Evolutionary conservation across 2,329 filamentous ascomycete genomes (phyloP), one percentile per base, ranked within the genome.

Genomic region (Stagonosporopsis vannaccii): DNA sequence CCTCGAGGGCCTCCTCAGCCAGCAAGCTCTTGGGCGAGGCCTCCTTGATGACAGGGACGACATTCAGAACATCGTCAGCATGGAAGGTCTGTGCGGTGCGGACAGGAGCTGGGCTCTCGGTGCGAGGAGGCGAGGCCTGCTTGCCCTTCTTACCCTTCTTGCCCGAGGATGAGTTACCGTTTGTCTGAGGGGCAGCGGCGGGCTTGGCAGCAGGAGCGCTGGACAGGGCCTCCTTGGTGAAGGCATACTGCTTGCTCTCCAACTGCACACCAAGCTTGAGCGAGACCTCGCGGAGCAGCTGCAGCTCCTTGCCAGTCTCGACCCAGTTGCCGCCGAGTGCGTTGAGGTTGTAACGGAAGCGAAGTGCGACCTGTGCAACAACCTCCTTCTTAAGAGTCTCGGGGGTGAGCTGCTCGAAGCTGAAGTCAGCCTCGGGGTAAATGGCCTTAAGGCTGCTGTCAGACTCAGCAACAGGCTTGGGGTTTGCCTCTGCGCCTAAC

Each of bases 1-100:
- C 95, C 77, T 99, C 95, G 39, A 99, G 83, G 13, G 95, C 94
- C 79, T 99, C 95, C 76, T 99, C 95, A 0, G 95, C 94, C 59
- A 99, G 84, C 23, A 91, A 83, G 74, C 93, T 97, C 77, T 91
- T 90, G 35, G 94, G 95, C 58, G 90, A 89, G 4, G 95, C 95
- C 74, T 99, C 93, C 82, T 98, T 98, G 70, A 98, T 86, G 41
- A 98, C 80, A 7, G 95, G 95, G n/a, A 97, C 91, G 58, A 97
- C 84, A 77, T 97, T 97, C 64, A 96, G 79, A 61, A 99, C 85
- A 67, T 99, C 92, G 58, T 97, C 92, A 0, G 91, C 82, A 47
- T 81, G 83, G 78, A 99, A 98, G 0, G 90, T 92, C 58, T 75
- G 82, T 64, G 66, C 80, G 66, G 72, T 79, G 17, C 81, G 75